These are phyloP conservation scores for Detonula confervacea DNA, from an alignment of 352 stramenopile species.

Conservation along the genomic window DNA sequence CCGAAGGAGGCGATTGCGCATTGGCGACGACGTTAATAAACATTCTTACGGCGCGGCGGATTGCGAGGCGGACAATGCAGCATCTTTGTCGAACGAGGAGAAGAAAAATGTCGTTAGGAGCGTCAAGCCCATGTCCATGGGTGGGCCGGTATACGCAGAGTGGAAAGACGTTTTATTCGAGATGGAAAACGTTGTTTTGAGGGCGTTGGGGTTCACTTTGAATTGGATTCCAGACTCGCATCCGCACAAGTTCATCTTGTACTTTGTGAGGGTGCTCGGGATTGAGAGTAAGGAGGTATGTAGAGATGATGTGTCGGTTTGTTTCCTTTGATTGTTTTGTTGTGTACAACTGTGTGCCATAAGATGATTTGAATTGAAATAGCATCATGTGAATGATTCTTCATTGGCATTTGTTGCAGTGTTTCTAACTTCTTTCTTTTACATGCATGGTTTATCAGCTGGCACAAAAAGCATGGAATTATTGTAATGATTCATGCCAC, in stretches of 20 bases:
- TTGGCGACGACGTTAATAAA: constrained; percentile 23
- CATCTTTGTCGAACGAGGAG: constrained; percentile 23
- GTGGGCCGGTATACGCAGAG: constrained; percentile 67
- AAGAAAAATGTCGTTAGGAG: constrained; percentile 56
- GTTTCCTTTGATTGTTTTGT: too few species aligned
- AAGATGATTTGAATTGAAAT: too few species aligned
- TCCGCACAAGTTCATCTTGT: constrained; percentile 78
- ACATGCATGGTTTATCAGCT: too few species aligned
- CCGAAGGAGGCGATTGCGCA: constrained; percentile 38
- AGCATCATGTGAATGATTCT: too few species aligned
- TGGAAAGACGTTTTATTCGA: constrained; percentile 59
- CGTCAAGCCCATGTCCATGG: constrained; percentile 43
- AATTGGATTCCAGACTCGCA: constrained; percentile 79
- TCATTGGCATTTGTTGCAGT: too few species aligned
- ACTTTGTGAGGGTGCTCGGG: constrained; percentile 68
- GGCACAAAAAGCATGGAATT: constrained; percentile 77
- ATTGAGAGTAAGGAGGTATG: constrained; percentile 42
- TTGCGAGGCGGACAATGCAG: constrained; percentile 13
- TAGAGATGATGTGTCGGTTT: too few species aligned
- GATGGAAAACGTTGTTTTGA: constrained; percentile 68
- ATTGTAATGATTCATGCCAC: constrained; percentile 81
- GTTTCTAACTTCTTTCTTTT: too few species aligned
- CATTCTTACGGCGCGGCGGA: constrained; percentile 18
- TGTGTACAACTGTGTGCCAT: too few species aligned
- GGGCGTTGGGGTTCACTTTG: constrained; percentile 75